Conservation (phyloP, 1,284 basidiomycete species). For the Apiotrichum porosum region DNA sequence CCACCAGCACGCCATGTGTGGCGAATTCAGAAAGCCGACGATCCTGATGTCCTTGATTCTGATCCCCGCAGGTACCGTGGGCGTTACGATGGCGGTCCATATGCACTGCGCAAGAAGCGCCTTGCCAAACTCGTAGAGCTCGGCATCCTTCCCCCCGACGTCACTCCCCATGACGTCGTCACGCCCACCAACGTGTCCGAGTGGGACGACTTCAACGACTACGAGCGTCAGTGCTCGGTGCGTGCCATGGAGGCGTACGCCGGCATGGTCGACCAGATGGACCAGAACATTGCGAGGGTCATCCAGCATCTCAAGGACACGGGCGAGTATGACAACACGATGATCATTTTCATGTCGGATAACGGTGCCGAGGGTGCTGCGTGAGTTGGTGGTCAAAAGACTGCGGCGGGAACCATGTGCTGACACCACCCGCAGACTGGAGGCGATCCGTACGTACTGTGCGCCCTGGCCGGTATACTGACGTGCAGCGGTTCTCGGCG, state of each 20-base stretch:
- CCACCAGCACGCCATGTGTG: no score
- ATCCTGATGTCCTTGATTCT: no score
- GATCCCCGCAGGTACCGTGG: slow-evolving; percentile 3
- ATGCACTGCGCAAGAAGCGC: slow-evolving; percentile 26
- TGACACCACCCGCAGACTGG: no score
- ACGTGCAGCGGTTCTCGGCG: no score
- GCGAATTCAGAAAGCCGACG: no score
- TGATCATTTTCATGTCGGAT: slow-evolving; percentile 40
- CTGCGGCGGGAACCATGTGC: no score
- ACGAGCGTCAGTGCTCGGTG: slow-evolving; percentile 25
- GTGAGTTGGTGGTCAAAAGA: no score
- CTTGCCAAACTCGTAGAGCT: slow-evolving; percentile 25
- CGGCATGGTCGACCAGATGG: slow-evolving; percentile 43
- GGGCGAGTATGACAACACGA: slow-evolving; percentile 37
- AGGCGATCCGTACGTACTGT: no score
- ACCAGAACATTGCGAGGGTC: slow-evolving; percentile 33
- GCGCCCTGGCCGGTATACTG: no score
- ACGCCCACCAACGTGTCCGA: slow-evolving; percentile 6
- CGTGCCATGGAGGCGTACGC: slow-evolving; percentile 42
- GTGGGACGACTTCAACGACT: slow-evolving; percentile 26
- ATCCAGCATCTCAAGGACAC: slow-evolving; percentile 19
- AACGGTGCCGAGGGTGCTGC: no score
- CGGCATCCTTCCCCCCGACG: slow-evolving; percentile 25
- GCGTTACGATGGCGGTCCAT: slow-evolving; percentile 35
- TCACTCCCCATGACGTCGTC: slow-evolving; percentile 22